Base-by-base conservation (phyloP, 306 rosid species). In the Herpetospermum pedunculosum region DNA sequence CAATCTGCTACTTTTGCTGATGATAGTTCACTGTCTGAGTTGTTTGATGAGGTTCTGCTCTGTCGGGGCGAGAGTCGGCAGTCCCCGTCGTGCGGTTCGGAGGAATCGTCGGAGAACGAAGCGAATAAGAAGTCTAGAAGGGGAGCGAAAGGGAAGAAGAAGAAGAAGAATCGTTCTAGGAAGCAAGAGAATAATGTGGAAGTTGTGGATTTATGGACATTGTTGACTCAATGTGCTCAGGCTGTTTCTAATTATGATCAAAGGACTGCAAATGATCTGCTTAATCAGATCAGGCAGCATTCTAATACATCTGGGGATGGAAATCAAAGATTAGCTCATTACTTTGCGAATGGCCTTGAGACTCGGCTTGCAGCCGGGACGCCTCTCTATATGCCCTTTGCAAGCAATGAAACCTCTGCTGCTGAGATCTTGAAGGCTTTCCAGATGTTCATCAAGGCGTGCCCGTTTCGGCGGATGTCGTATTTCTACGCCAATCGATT, bases 321-420 rank as follows among this genome's bases (percentile, higher is more conserved):
- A 5, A 72, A 74, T 18, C 83, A 85, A 47, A 77, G 84, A 48
- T 30, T 80, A 52, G 86, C 86, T 54, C 67, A 85, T 78, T 80
- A 77, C 86, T 80, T 85, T 47, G 81, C 81, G 1, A 73, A 82
- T 43, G 86, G 83, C 69, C 84, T 85, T 1, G 83, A 82, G 65
- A 72, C 75, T 4, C 84, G 83, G 15, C 76, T 85, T 54, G 81
- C 72, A 4, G 72, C 80, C 19, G 74, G 58, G 26, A 54, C 79
- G 4, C 79, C 83, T 2, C 70, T 57, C 0, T 84, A 80, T 34
- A 47, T 62, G 54, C 65, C 78, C 3, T 77, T 57, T 40, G 72
- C 58, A 15, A 73, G 80, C 13, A 43, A 37, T 26, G 78, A 74
- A 62, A 30, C 62, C 25, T 77, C 88, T 38, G 76, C 85, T 16